Evolutionary conservation across 257 asterid species (phyloP).

Genomic region (Cynanchum wilfordii): DNA sequence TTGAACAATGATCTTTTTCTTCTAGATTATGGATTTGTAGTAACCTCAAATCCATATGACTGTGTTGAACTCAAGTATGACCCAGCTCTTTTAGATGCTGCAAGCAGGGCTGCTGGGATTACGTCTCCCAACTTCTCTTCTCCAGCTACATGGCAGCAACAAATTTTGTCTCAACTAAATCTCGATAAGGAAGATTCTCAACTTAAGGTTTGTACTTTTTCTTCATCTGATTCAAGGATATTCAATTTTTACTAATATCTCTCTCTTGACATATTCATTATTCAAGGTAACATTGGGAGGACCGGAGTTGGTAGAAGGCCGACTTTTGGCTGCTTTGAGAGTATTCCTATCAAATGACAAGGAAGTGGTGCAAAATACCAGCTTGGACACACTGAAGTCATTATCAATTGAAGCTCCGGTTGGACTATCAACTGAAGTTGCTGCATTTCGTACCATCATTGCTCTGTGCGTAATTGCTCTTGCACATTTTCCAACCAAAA

Average conservation of each 20-base stretch:
- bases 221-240: neutral
- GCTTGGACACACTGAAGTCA: conserved; percentile 48
- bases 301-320: conserved; percentile 64
- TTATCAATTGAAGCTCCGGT: conserved; percentile 55
- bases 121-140: conserved; percentile 64
- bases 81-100: conserved; percentile 84
- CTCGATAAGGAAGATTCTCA: conserved; percentile 55
- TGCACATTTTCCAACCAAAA: conserved; percentile 74
- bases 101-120: conserved; percentile 79
- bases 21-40: conserved; percentile 84
- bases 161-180: conserved; percentile 47
- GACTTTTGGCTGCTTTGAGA: conserved; percentile 77
- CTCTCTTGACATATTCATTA: neutral
- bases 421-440: conserved; percentile 50
- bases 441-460: conserved; percentile 55
- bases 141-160: conserved; percentile 81
- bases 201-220: conserved; percentile 54
- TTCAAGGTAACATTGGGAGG: conserved; percentile 81
- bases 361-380: conserved; percentile 45
- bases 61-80: conserved; percentile 86
- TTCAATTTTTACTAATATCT: neutral
- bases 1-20: conserved; percentile 77
- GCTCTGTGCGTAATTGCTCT: conserved; percentile 80
- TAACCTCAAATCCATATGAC: conserved; percentile 79
- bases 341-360: conserved; percentile 52